Conservation (phyloP, 768 basidiomycete species). For the Piloderma croceum region DNA sequence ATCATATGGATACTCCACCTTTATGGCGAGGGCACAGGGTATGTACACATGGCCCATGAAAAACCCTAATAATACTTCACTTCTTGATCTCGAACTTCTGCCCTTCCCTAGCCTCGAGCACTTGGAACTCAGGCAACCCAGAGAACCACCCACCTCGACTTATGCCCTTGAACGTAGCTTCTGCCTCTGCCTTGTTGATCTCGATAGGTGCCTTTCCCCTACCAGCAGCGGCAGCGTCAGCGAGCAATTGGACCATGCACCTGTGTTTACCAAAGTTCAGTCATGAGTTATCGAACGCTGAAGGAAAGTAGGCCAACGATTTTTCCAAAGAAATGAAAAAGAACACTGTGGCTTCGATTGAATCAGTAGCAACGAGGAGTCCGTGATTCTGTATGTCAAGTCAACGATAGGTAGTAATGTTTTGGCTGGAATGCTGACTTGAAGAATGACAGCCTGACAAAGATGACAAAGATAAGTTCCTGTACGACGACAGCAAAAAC, state of each 20-base stretch:
- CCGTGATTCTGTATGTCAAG: constrained; percentile 21
- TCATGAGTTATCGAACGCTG: too few relatives aligned
- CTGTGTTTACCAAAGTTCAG: too few relatives aligned
- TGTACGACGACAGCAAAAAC: neutral
- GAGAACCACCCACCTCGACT: constrained; percentile 33
- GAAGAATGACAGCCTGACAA: constrained; percentile 17
- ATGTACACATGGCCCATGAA: too few relatives aligned
- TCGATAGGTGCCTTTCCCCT: constrained; percentile 14
- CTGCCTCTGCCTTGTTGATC: constrained; percentile 21
- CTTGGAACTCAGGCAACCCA: constrained; percentile 32
- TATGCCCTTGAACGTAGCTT: constrained; percentile 20
- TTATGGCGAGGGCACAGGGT: too few relatives aligned
- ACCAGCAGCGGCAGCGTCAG: constrained; percentile 23
- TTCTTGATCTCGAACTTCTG: constrained; percentile 10
- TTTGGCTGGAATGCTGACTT: constrained; percentile 6
- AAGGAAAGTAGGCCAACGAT: too few relatives aligned
- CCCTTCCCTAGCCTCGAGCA: constrained; percentile 32
- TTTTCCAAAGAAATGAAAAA: constrained; percentile 24
- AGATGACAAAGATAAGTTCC: neutral
- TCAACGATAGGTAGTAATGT: neutral
- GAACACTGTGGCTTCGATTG: constrained; percentile 20
- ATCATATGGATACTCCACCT: too few relatives aligned
- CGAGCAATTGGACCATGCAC: constrained; percentile 26
- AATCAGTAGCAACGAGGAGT: constrained; percentile 17
- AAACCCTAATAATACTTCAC: too few relatives aligned